Conservation (phyloP, 1,139 yeast species). For the Blastobotrys indianensis region DNA sequence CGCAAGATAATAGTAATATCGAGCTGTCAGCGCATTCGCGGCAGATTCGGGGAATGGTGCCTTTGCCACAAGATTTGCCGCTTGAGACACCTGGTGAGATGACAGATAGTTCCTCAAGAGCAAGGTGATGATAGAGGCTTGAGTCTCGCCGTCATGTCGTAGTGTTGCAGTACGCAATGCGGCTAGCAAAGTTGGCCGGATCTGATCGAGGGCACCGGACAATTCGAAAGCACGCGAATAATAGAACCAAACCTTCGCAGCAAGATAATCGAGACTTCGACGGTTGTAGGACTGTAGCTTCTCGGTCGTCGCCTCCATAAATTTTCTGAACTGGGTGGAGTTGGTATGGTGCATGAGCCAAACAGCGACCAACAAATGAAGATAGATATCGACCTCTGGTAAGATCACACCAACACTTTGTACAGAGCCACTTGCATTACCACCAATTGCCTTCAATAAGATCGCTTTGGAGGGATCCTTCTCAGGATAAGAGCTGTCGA, state of each 20-base stretch:
- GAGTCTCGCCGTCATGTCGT: constrained; percentile 88
- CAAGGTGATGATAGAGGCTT: constrained; percentile 78
- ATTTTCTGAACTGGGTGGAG: constrained; percentile 30
- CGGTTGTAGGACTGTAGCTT: constrained; percentile 63
- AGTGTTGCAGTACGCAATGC: constrained; percentile 85
- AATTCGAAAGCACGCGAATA: constrained; percentile 75
- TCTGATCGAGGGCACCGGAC: constrained; percentile 43
- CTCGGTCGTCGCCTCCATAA: constrained; percentile 44
- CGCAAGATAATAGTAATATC: constrained; percentile 87
- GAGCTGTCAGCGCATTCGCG: constrained; percentile 82
- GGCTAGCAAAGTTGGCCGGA: constrained; percentile 61
- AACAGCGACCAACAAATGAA: constrained; percentile 74
- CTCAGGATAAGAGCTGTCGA: constrained; percentile 50
- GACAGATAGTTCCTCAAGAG: constrained; percentile 74
- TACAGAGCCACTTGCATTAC: constrained; percentile 22
- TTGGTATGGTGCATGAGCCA: constrained; percentile 61
- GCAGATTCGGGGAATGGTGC: constrained; percentile 82
- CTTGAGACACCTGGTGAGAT: constrained; percentile 78
- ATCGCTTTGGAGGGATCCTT: constrained; percentile 41
- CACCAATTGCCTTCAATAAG: constrained; percentile 38
- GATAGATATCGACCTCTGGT: constrained; percentile 77
- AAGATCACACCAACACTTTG: constrained; percentile 33
- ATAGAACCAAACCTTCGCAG: constrained; percentile 93
- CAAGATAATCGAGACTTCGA: constrained; percentile 78
- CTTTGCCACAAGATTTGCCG: constrained; percentile 84